Evolutionary conservation across 768 basidiomycete genomes (phyloP).

Genomic region (Termitomyces titanicus): DNA sequence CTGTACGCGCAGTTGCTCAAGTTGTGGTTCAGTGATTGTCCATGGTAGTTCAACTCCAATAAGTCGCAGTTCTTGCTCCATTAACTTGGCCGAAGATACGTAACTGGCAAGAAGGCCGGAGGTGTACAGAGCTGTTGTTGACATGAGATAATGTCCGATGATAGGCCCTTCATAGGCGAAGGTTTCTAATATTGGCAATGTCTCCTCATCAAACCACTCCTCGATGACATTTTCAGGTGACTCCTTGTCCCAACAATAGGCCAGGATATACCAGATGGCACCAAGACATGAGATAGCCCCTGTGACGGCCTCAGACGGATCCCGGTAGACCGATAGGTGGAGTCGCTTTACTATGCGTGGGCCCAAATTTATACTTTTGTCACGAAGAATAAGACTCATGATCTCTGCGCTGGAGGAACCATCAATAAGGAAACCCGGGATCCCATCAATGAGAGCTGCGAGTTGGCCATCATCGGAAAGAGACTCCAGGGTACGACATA

Average conservation of each 20-base stretch:
- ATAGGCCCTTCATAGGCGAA: conserved; percentile 7
- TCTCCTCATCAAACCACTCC: conserved; percentile 13
- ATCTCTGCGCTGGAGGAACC: background rate
- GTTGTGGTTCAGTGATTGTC: conserved; percentile 3
- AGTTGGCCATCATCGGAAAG: conserved; percentile 29
- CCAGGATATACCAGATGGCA: conserved; percentile 11
- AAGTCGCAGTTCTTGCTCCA: conserved; percentile 1
- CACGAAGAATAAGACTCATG: background rate
- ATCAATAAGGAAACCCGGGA: conserved; percentile 20
- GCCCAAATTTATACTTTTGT: conserved; percentile 6
- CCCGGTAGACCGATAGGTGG: conserved; percentile 1
- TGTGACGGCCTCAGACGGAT: conserved; percentile 2
- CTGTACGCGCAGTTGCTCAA: conserved; percentile 4
- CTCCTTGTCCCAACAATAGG: conserved; percentile 3
- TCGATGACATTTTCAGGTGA: background rate
- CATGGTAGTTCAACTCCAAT: conserved; percentile 6
- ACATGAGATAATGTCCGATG: conserved; percentile 6
- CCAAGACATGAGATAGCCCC: conserved; percentile 4
- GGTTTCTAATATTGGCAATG: conserved; percentile 10
- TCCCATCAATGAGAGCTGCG: conserved; percentile 30
- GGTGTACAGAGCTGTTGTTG: conserved; percentile 5
- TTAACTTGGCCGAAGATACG: conserved; percentile 1
- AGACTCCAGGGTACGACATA: conserved; percentile 31
- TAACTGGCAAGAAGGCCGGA: conserved; percentile 5
- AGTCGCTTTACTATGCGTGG: conserved; percentile 6